phyloP scores from a whole-genome alignment of 2,329 filamentous ascomycete genomes.

The Graphiopsis chlorocephala region DNA sequence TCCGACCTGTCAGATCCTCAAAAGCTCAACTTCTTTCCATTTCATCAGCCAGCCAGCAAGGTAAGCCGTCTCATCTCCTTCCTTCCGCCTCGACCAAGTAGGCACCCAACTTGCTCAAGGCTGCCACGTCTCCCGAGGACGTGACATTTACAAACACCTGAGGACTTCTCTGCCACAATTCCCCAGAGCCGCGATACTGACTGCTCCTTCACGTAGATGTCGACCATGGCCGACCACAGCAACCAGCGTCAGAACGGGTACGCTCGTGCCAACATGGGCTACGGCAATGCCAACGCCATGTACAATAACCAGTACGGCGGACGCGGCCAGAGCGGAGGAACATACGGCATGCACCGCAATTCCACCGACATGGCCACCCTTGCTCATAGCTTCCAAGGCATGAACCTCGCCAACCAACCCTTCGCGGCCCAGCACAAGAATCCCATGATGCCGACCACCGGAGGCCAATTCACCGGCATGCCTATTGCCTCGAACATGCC shows the following conservation, averaged over 20 bases:
- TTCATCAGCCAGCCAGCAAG: not conserved
- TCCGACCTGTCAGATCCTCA: not conserved
- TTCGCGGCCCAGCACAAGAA: conserved; percentile 35
- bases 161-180: not conserved
- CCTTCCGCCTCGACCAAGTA: not conserved
- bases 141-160: not conserved
- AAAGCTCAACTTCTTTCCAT: not conserved
- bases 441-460: conserved; percentile 30
- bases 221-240: conserved; percentile 34
- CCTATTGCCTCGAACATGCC: conserved; percentile 29
- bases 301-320: conserved; percentile 32
- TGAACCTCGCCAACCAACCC: conserved; percentile 36
- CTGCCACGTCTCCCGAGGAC: not conserved
- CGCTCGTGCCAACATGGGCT: conserved; percentile 30
- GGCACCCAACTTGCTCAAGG: not conserved
- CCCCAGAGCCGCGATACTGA: not conserved
- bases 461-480: conserved; percentile 30
- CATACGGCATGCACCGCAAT: conserved; percentile 35
- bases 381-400: conserved; percentile 41
- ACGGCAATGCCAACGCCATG: conserved; percentile 29
- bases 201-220: conserved; percentile 26
- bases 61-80: not conserved
- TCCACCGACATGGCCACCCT: conserved; percentile 34
- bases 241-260: conserved; percentile 28
- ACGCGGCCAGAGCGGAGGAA: conserved; percentile 31